Evolutionary conservation across 1,284 basidiomycete species (phyloP), one percentile per base, ranked within the genome.

Genomic region (Cystobasidium slooffiae): DNA sequence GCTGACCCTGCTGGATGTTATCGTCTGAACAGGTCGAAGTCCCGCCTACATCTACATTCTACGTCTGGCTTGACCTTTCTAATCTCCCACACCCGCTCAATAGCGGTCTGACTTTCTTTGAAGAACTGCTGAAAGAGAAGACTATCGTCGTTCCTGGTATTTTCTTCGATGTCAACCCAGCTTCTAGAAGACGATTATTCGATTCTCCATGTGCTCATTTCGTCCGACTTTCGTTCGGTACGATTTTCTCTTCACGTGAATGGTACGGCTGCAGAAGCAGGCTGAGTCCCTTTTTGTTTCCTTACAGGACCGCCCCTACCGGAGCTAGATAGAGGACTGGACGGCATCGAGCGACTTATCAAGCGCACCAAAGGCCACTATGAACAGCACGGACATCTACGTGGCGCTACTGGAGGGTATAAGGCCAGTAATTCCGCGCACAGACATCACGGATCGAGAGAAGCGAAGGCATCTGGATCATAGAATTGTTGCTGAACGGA

Each of bases 81-180:
- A 85, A 84, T 64, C 86, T 96, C 43, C 90, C 91, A 8, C 78
- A 87, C 6, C 94, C 93, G 6, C 83, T 97, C 55, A 93, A 94
- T 84, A 92, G 92, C 78, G 94, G 94, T 22, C 84, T 97, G 79
- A 90, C 91, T 41, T 96, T 97, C 88, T 97, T 97, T 81, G 94
- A 97, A 81, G 94, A 97, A 83, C 85, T 93, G 47, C 86, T 97
- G 56, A 95, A 94, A 82, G 92, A 94, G 82, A 88, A 91, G 82
- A 90, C 91, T 37, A 94, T 94, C 77, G 91, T 93, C 70, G 92
- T 94, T 64, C 92, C 92, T 10, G 85, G 85, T 5, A 81, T 95
- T 77, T 94, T 94, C 86, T 96, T 96, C 53, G 62, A 95, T 81
- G 87, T 91, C 79, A 90, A 94, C 82, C 92, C 93, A 18, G 80